phyloP scores from a whole-genome alignment of 257 asterid genomes.

The Plantago major region DNA sequence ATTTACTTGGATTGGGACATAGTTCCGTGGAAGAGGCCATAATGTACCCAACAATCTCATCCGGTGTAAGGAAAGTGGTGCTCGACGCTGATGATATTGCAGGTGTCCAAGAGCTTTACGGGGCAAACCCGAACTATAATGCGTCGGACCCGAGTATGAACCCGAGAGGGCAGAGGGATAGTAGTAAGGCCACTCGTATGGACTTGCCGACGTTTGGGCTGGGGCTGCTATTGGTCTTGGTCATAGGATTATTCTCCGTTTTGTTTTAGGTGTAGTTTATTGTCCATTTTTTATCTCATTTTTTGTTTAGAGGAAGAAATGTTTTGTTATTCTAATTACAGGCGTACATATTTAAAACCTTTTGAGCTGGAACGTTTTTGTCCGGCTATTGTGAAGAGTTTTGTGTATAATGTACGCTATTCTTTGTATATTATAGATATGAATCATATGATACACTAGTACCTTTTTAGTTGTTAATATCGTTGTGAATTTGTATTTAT shows the following conservation, averaged over 20 bases:
- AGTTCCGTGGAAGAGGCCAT: constrained; percentile 70
- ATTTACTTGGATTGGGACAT: constrained; percentile 84
- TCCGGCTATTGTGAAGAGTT: too few relatives aligned
- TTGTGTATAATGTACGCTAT: too few relatives aligned
- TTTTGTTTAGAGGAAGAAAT: too few relatives aligned
- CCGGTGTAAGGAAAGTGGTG: constrained; percentile 61
- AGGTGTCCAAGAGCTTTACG: constrained; percentile 66
- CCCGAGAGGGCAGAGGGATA: constrained; percentile 36
- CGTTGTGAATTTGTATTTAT: too few relatives aligned
- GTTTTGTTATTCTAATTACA: too few relatives aligned
- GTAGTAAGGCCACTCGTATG: constrained; percentile 26
- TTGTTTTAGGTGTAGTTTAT: neutral
- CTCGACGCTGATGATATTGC: constrained; percentile 50
- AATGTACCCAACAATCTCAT: constrained; percentile 71
- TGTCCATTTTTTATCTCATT: too few relatives aligned
- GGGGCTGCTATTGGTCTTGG: neutral
- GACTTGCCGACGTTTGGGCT: constrained; percentile 10
- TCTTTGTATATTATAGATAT: too few relatives aligned
- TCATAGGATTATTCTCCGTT: constrained; percentile 22
- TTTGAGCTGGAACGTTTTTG: too few relatives aligned
- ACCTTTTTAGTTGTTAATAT: too few relatives aligned
- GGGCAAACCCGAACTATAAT: constrained; percentile 64
- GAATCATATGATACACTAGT: too few relatives aligned
- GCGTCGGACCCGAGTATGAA: constrained; percentile 37
- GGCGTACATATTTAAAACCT: too few relatives aligned